Evolutionary conservation across 768 basidiomycete species (phyloP).

Genomic region (Candolleomyces efflorescens): DNA sequence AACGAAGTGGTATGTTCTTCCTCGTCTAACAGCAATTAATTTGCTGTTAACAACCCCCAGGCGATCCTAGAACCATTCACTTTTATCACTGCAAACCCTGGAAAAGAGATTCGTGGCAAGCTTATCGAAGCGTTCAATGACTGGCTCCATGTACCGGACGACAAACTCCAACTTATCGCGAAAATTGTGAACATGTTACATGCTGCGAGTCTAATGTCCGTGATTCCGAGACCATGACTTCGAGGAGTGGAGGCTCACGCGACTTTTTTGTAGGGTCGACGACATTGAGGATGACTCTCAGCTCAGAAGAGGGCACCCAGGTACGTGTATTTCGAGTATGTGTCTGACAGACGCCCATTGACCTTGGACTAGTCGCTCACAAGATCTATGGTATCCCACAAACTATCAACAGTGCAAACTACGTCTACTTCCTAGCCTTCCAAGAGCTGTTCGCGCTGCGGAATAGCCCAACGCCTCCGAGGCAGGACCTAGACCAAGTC

Average conservation of each 20-base stretch:
- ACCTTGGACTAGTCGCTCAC: conserved; percentile 66
- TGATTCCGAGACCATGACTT: too few relatives aligned
- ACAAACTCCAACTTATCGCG: conserved; percentile 69
- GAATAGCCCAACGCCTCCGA: conserved; percentile 22
- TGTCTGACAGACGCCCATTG: background rate
- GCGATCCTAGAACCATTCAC: conserved; percentile 81
- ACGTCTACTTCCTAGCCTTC: conserved; percentile 93
- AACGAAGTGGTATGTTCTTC: conserved; percentile 28
- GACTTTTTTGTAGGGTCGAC: conserved; percentile 58
- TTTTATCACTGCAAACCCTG: conserved; percentile 79
- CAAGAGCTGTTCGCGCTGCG: conserved; percentile 72
- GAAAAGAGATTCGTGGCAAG: conserved; percentile 86
- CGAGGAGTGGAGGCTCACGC: background rate
- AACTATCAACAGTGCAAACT: conserved; percentile 96
- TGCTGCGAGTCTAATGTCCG: conserved; percentile 91
- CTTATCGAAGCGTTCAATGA: conserved; percentile 91
- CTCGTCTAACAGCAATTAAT: background rate
- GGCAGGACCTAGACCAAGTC: conserved; percentile 55
- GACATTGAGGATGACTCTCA: conserved; percentile 94
- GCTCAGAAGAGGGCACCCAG: conserved; percentile 80
- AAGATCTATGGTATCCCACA: conserved; percentile 96
- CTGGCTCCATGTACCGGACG: conserved; percentile 81
- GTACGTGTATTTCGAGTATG: conserved; percentile 22
- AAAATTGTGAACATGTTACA: conserved; percentile 92
- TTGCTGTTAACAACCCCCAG: conserved; percentile 16